Evolutionary conservation across 2,329 filamentous ascomycete species (phyloP), one percentile per base, ranked within the genome.

Genomic region (Teratosphaeriaceae sp.): DNA sequence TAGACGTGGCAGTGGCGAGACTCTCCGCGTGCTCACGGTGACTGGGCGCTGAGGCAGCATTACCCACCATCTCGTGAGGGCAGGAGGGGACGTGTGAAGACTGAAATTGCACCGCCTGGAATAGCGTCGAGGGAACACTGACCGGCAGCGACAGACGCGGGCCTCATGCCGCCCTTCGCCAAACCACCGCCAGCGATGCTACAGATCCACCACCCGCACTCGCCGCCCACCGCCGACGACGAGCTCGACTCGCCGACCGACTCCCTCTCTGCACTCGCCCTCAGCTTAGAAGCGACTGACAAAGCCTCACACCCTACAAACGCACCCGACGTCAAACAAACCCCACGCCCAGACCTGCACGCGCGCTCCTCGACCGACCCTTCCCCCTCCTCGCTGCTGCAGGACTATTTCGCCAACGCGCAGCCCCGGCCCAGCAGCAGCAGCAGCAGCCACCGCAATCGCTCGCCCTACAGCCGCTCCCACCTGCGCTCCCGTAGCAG

Each of bases 401-500:
- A 55, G 24, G 40, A 51, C 49, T 47, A 51, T 47, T 49, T 48
- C 36, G 40, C 41, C 29, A 39, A 34, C 50, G 19, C 18, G 20
- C 27, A 33, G n/a, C n/a, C n/a, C 8, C 19, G 15, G 16, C 45
- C 47, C 50, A 53, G 45, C 51, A 55, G 55, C 51, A 27, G 40
- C 39, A 46, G 46, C 20, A 54, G 49, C 34, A 61, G 59, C 44
- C 61, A 63, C 40, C 65, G 69, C 41, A 73, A 70, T 53, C 63
- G 66, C 21, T 70, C 69, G n/a, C 69, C 69, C 24, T 73, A 72
- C 52, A 62, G 66, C 22, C 62, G 69, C 43, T 58, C 58, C 24
- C 70, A 73, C 56, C 56, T 71, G 18, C 68, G 70, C 44, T 70
- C 68, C 5, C 62, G 67, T 18, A 72, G 68, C 43, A 62, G 60